Conservation (phyloP, 495 filamentous ascomycete genomes). For the Aspergillus saccharolyticus region DNA sequence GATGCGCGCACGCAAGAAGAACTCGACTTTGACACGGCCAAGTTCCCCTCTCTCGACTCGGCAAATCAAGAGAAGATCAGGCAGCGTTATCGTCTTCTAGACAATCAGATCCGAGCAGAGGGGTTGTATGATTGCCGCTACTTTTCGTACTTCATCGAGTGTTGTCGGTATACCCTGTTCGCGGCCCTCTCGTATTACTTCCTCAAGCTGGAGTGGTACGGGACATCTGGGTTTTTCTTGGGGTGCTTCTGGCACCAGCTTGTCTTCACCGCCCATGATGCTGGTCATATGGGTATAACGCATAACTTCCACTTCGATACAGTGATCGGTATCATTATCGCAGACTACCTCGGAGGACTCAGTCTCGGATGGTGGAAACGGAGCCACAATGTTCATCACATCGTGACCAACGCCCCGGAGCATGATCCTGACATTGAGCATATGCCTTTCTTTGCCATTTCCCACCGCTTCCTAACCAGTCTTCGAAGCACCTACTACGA, state of each 20-base stretch:
- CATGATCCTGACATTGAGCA: conserved; percentile 98
- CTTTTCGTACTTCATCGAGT: conserved; percentile 70
- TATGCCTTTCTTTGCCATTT: conserved; percentile 91
- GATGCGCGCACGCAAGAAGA: conserved; percentile 71
- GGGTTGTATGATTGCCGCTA: conserved; percentile 87
- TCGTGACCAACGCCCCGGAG: conserved; percentile 93
- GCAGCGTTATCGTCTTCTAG: conserved; percentile 70
- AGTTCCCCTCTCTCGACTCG: conserved; percentile 75
- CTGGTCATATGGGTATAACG: conserved; percentile 96
- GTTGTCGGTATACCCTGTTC: conserved; percentile 68
- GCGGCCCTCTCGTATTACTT: conserved; percentile 58
- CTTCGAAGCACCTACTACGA: conserved; percentile 88
- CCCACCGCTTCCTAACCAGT: conserved; percentile 72
- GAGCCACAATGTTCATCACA: conserved; percentile 97
- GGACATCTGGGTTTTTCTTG: conserved; percentile 65
- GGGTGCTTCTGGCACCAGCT: conserved; percentile 94
- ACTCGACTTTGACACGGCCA: conserved; percentile 69
- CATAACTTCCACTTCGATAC: conserved; percentile 80
- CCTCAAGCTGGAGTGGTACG: conserved; percentile 70
- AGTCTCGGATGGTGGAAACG: conserved; percentile 96
- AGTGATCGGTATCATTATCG: conserved; percentile 83
- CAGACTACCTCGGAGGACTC: conserved; percentile 86
- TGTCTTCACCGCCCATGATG: conserved; percentile 92
- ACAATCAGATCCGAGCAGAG: conserved; percentile 64
- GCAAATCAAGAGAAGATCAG: conserved; percentile 74